Percentiles rank a stretch among this genome's conserved stretches.
Evolutionary conservation across 1,284 basidiomycete genomes (phyloP).

Genomic region (Puccinia novopanici): DNA sequence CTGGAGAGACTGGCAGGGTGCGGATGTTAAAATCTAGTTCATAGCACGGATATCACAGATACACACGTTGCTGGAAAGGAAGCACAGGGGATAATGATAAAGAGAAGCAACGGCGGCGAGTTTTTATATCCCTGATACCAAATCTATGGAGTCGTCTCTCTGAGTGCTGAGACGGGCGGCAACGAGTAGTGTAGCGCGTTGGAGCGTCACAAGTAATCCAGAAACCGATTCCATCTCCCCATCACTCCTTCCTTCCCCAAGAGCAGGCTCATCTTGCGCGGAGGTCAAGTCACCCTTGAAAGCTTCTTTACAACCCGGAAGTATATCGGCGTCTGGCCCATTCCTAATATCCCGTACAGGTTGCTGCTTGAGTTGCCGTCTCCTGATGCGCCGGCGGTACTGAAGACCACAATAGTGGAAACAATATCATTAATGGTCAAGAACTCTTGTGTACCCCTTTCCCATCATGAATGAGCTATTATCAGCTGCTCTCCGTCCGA

Average conservation of each 20-base stretch:
- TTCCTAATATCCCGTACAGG: not conserved
- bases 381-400: not conserved
- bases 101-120: not conserved
- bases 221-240: slow-evolving; percentile 10
- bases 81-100: not conserved
- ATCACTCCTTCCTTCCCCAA: not conserved
- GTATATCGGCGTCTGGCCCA: not conserved
- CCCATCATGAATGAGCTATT: not conserved
- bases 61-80: not conserved
- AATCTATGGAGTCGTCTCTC: not conserved
- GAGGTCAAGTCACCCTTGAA: slow-evolving; percentile 26
- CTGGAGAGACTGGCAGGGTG: not conserved
- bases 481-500: slow-evolving; percentile 15
- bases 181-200: not conserved
- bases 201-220: slow-evolving; percentile 19
- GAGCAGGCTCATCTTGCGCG: not conserved
- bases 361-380: not conserved
- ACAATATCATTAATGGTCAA: not conserved
- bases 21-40: not conserved
- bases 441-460: not conserved
- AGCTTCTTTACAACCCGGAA: not conserved
- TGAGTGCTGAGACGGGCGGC: not conserved
- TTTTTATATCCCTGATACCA: slow-evolving; percentile 9
- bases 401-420: not conserved
- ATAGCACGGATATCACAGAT: slow-evolving; percentile 19